phyloP scores from a whole-genome alignment of 345 rosid genomes.

The Conringia planisiliqua region DNA sequence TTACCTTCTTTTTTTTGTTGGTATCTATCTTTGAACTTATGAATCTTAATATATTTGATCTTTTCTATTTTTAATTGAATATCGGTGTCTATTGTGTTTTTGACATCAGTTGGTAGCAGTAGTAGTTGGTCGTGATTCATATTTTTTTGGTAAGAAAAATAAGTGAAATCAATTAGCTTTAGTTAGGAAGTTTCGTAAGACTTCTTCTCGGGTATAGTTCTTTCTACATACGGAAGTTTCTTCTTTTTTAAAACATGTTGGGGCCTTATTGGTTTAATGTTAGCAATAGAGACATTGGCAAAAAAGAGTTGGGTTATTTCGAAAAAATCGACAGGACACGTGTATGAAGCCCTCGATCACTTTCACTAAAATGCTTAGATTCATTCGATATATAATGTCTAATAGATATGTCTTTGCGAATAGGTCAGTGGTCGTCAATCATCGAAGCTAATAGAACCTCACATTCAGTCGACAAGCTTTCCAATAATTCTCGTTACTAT shows the following conservation, averaged over 20 bases:
- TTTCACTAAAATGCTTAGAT: not conserved
- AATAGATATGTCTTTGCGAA: not conserved
- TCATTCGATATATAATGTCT: conserved; percentile 8
- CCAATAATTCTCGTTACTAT: conserved; percentile 15
- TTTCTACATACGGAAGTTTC: not conserved
- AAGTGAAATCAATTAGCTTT: not conserved
- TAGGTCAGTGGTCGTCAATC: conserved; percentile 14
- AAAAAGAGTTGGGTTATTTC: not conserved
- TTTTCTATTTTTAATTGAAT: not conserved
- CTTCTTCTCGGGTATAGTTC: conserved; percentile 1
- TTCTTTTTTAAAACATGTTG: not conserved
- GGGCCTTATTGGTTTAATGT: conserved; percentile 14
- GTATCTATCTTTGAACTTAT: conserved; percentile 5
- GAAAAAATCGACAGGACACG: conserved; percentile 9
- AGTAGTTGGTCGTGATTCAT: not conserved
- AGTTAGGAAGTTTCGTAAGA: conserved; percentile 1
- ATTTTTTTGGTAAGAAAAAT: not conserved
- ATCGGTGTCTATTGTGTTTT: not conserved
- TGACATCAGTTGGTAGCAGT: not conserved
- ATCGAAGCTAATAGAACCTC: conserved; percentile 2
- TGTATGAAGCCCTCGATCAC: not conserved
- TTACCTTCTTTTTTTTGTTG: not conserved
- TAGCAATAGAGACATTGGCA: not conserved
- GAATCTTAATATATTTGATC: conserved; percentile 16
- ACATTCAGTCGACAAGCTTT: conserved; percentile 7